phyloP scores from a whole-genome alignment of 345 rosid species.

The Diplotaxis tenuifolia region DNA sequence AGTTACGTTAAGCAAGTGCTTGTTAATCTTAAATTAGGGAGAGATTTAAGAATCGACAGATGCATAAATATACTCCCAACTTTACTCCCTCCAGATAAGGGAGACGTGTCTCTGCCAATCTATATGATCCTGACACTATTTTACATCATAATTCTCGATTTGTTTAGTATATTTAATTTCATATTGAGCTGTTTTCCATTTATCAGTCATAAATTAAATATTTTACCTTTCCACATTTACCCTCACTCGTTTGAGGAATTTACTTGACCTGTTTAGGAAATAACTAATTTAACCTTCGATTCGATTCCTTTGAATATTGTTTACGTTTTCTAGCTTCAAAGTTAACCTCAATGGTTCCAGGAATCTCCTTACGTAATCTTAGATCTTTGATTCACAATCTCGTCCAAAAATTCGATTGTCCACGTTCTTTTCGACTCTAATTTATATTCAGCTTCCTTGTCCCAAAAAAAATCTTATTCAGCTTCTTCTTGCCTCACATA shows the following conservation, averaged over 20 bases:
- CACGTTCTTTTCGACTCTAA: too few species aligned
- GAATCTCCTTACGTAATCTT: neutral
- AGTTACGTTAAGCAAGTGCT: neutral
- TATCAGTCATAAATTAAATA: neutral
- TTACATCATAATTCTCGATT: neutral
- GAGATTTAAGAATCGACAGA: neutral
- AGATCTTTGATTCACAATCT: neutral
- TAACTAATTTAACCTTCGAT: too few species aligned
- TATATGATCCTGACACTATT: neutral
- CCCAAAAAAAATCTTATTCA: too few species aligned
- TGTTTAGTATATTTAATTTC: neutral
- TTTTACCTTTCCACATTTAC: neutral
- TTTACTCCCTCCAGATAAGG: neutral
- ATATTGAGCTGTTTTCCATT: constrained; percentile 8
- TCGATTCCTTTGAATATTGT: neutral
- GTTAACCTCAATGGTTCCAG: neutral
- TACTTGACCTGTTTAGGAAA: neutral
- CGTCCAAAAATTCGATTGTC: neutral
- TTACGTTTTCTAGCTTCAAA: neutral
- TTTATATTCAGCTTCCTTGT: neutral
- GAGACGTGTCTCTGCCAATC: constrained; percentile 26
- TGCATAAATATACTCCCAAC: neutral
- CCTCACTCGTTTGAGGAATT: neutral
- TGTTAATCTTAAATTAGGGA: neutral
- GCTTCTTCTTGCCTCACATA: neutral